Base-by-base conservation (phyloP, 75 land plant genomes). In the Pinus taeda region DNA sequence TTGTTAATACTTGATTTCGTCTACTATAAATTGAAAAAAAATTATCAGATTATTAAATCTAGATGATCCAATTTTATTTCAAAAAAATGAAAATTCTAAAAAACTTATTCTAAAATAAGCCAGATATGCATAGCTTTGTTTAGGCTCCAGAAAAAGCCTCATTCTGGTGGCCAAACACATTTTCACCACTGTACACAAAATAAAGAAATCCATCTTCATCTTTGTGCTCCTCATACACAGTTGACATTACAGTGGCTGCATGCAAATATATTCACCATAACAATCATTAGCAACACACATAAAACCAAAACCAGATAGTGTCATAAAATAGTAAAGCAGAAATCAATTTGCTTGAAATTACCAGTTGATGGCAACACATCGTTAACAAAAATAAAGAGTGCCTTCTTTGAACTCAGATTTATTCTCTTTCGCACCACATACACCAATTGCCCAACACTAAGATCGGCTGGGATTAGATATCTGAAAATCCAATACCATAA, bases 201-300 rank as follows among this genome's bases (percentile, higher is more conserved):
- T 88, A 87, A 26, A 87, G 86, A 75, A 87, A 87, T 15, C 88
- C 88, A 83, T 87, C 86, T 59, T 87, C 86, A 59, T 87, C 88
- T 67, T 84, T 87, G 79, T 84, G 82, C 29, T 87, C 89, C 64
- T 87, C 89, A 60, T 87, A 87, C 11, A 87, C 76, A 33, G 73
- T 15, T 15, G 89, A 87, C 89, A 87, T 84, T 24, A 87, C 60
- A 53, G 86, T 79, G 11, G 80, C 89, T 87, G 89, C 83, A 17
- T 15, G 4, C 14, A n/a, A 73, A 72, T n/a, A 42, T 45, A 45
- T 4, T 13, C 57, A 21, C 15, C 36, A 45, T 39, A 21, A 33
- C 15, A 60, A 37, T n/a, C n/a, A n/a, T n/a, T n/a, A n/a, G n/a
- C n/a, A n/a, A n/a, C n/a, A n/a, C 0, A 37, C 15, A 63, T 26